Evolutionary conservation across 768 basidiomycete genomes (phyloP), one percentile per base, ranked within the genome.

Genomic region (Termitomyces sp.): DNA sequence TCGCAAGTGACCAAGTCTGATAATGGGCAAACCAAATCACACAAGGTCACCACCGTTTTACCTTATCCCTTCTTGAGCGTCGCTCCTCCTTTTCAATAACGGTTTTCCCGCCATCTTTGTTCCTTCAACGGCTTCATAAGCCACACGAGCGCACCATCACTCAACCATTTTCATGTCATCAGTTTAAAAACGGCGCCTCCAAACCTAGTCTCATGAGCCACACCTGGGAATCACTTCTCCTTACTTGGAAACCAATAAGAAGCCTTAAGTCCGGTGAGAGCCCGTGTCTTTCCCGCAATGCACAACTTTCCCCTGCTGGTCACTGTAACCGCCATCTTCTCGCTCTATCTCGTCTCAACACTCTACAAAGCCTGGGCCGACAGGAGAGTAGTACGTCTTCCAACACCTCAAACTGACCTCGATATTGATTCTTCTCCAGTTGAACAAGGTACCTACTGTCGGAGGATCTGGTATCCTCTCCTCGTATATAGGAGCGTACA

Each of bases 391-490:
- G 59, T 57, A 33, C 47, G 53, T 52, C 6, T 14, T 30, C 1
- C 13, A 24, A 28, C 18, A 26, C 16, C 22, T 40, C 10, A 16
- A 20, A 13, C 14, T n/a, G 16, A 46, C 36, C 22, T 36, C 18
- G 13, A 6, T 8, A 12, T n/a, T 51, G 1, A 28, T 54, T 28
- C 49, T 58, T 18, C n/a, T 4, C 10, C 32, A 68, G 67, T 33
- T 68, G 35, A 48, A 45, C 20, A 45, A 58, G 12, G 69, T 76
- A 40, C 75, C 75, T 7, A 63, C 71, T 12, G 53, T 75, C 22
- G 74, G 74, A 18, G 66, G 62, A 2, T 66, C 71, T n/a, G 70
- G 69, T 6, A 59, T 66, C 1, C 26, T 75, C 16, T 58, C 69
- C 3, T 75, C 75, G 1, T 75, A 70, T 46, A 32, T 67, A 10